Percentiles rank a stretch among this genome's conserved stretches.
These are phyloP conservation scores for Alternaria triticina DNA, from an alignment of 2,329 filamentous ascomycete genomes.

Conservation along the genomic window DNA sequence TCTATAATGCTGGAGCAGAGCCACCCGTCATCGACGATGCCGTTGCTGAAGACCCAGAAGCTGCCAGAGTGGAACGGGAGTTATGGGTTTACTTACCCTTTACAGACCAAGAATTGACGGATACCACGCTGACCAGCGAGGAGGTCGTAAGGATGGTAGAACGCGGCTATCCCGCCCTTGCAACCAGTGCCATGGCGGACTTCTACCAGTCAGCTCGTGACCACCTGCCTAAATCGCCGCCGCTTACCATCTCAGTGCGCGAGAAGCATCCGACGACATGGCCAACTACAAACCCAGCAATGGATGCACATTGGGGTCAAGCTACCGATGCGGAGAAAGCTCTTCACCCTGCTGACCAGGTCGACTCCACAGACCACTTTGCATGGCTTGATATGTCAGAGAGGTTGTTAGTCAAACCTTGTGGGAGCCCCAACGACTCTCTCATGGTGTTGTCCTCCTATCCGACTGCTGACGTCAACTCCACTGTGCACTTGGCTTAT, in stretches of 20 bases:
- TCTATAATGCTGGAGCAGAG: neutral
- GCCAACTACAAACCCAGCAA: neutral
- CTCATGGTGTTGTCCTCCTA: neutral
- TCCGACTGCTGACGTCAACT: neutral
- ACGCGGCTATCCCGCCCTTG: neutral
- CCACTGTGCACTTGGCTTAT: neutral
- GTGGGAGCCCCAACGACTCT: neutral
- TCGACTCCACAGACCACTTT: neutral
- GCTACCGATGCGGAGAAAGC: neutral
- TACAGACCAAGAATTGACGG: neutral
- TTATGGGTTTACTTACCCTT: neutral
- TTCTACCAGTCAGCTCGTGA: neutral
- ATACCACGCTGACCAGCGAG: neutral
- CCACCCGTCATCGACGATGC: too few relatives aligned
- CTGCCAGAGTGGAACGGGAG: neutral
- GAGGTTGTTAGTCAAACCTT: neutral
- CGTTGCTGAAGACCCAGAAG: neutral
- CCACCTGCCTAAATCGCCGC: neutral
- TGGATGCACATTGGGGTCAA: neutral
- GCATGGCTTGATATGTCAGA: neutral
- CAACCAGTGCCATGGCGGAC: neutral
- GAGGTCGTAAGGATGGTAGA: neutral
- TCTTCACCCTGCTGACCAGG: neutral
- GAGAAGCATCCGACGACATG: neutral
- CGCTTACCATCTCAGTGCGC: neutral